Evolutionary conservation across 495 filamentous ascomycete genomes (phyloP).

Genomic region (Tetracladium marchalianum): DNA sequence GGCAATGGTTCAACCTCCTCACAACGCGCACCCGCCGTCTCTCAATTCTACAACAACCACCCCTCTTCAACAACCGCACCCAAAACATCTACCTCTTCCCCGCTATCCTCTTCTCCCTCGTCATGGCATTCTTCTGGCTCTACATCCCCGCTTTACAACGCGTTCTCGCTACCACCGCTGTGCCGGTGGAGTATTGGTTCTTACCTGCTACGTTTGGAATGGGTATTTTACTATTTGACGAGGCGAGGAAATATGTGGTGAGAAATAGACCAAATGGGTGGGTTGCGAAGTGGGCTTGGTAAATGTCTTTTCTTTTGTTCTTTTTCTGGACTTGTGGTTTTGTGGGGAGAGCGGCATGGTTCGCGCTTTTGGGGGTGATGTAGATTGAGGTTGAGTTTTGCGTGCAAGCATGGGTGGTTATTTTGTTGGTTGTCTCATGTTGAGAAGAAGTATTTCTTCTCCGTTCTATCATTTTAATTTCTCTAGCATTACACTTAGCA

Average conservation of each 20-base stretch:
- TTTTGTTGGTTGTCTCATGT: too few relatives aligned
- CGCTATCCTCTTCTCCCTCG: slow-evolving; percentile 50
- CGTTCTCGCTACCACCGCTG: slow-evolving; percentile 38
- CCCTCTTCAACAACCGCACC: slow-evolving; percentile 43
- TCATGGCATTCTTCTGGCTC: slow-evolving; percentile 53
- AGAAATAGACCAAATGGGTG: slow-evolving; percentile 37
- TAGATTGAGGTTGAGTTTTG: too few relatives aligned
- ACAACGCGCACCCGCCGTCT: slow-evolving; percentile 53
- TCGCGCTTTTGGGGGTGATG: too few relatives aligned
- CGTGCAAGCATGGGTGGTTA: too few relatives aligned
- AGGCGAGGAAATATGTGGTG: slow-evolving; percentile 43
- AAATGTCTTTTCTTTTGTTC: not conserved
- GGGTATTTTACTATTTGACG: slow-evolving; percentile 48
- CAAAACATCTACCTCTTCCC: slow-evolving; percentile 56
- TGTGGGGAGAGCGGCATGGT: too few relatives aligned
- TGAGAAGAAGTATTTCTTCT: too few relatives aligned
- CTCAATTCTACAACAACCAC: slow-evolving; percentile 55
- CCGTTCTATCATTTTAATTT: too few relatives aligned
- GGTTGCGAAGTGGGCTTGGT: slow-evolving; percentile 42
- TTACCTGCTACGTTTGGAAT: slow-evolving; percentile 53
- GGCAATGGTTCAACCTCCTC: slow-evolving; percentile 61
- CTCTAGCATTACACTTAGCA: too few relatives aligned
- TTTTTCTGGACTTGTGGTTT: too few relatives aligned
- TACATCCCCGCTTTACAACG: slow-evolving; percentile 50
- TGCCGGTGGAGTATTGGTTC: slow-evolving; percentile 58